phyloP scores from a whole-genome alignment of 805 yeast genomes.

The Yamadazyma laniorum region DNA sequence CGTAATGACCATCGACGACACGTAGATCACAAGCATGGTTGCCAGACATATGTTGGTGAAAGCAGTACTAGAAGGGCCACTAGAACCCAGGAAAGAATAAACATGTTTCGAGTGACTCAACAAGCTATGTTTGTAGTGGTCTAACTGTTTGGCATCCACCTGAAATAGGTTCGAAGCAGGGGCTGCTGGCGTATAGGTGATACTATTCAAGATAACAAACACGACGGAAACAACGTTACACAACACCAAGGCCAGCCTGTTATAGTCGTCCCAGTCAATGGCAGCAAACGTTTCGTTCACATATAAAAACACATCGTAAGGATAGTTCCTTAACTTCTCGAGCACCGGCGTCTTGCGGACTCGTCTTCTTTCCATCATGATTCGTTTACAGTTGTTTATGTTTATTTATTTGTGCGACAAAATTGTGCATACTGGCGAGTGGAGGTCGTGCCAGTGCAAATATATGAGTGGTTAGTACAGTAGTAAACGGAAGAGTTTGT shows the following conservation, averaged over 20 bases:
- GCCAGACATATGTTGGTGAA: neutral
- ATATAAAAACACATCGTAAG: conserved; percentile 36
- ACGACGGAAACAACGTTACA: conserved; percentile 18
- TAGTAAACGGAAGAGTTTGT: no score
- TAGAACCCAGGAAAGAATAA: neutral
- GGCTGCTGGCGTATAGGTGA: conserved; percentile 26
- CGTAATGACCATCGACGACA: conserved; percentile 18
- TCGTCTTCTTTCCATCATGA: conserved; percentile 10
- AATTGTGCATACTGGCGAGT: no score
- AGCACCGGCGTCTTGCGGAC: conserved; percentile 13
- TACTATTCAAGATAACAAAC: conserved; percentile 17
- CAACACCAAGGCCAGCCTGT: conserved; percentile 26
- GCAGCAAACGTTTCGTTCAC: conserved; percentile 36
- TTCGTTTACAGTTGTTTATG: no score
- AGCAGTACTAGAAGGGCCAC: neutral
- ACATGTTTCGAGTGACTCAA: neutral
- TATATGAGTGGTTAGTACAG: no score
- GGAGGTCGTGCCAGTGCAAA: no score
- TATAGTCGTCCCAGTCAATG: conserved; percentile 43
- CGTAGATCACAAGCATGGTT: conserved; percentile 10
- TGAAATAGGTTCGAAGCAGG: conserved; percentile 32
- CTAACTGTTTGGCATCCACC: conserved; percentile 34
- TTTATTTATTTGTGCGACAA: no score
- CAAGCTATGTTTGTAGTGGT: conserved; percentile 21
- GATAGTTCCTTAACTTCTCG: conserved; percentile 29